These are phyloP conservation scores for Salinomyces thailandicus DNA, from an alignment of 2,329 filamentous ascomycete genomes.

Conservation along the genomic window DNA sequence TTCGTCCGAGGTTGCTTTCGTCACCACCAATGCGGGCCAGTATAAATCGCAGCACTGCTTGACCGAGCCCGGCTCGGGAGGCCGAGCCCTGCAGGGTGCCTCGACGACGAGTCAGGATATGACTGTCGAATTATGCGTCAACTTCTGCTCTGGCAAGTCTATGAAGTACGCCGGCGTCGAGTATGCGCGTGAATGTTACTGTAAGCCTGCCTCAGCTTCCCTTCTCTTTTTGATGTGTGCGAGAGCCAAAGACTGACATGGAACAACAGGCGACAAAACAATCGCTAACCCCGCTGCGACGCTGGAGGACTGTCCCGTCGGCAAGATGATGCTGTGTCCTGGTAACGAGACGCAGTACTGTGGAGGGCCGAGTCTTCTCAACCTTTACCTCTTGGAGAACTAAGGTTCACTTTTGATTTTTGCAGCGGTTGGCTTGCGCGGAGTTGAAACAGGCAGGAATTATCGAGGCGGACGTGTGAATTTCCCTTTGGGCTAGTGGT, in stretches of 20 bases:
- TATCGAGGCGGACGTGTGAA: too few species aligned
- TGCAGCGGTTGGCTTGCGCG: too few species aligned
- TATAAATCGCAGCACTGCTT: conserved; percentile 16
- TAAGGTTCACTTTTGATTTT: too few species aligned
- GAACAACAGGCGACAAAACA: conserved; percentile 14
- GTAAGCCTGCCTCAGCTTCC: conserved; percentile 1
- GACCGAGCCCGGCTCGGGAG: conserved; percentile 14
- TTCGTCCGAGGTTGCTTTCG: conserved; percentile 9
- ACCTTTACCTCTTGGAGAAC: too few species aligned
- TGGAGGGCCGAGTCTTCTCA: conserved; percentile 22
- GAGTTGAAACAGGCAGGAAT: too few species aligned
- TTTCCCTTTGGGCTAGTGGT: too few species aligned
- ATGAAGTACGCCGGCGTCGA: conserved; percentile 21
- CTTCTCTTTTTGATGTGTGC: too few species aligned
- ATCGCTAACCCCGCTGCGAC: conserved; percentile 11
- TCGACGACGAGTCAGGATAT: conserved; percentile 10
- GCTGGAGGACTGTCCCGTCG: conserved; percentile 11
- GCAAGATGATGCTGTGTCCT: conserved; percentile 17
- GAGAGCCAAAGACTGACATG: too few species aligned
- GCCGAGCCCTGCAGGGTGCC: conserved; percentile 13
- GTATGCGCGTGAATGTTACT: conserved; percentile 5
- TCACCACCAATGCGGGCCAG: conserved; percentile 16
- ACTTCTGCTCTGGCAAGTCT: conserved; percentile 21
- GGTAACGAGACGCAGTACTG: conserved; percentile 22
- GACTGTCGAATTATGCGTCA: conserved; percentile 21